Base-by-base conservation (phyloP, 108 stramenopile species). In the Fistulifera pelliculosa region DNA sequence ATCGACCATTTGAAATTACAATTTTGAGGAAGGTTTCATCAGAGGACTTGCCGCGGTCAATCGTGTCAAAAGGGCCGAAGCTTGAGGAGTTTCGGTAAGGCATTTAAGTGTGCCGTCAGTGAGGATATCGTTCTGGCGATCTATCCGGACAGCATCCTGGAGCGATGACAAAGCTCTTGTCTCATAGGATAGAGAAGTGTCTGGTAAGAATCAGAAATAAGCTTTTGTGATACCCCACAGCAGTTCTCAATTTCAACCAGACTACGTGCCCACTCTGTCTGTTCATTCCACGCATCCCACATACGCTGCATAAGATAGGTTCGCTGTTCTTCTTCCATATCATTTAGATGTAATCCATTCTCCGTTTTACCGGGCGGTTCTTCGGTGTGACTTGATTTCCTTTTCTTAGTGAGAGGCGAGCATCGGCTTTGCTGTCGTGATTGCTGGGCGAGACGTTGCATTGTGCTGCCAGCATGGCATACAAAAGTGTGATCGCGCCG, bases 251-350 rank as follows among this genome's bases (percentile, higher is more conserved):
- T 59, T 51, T 64, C 70, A 1, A 28, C 8, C 2, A 68, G 14
- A 8, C 59, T 53, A 15, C 76, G 58, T 5, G 50, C 19, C 80
- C 80, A 81, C 12, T 66, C 39, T 60, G 64, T 75, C 56, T 81
- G 76, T 40, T 75, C 65, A 1, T 45, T 47, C 80, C 80, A 81
- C 4, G 75, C 72, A 51, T 77, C 73, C 75, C 75, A 81, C 56
- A 72, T 61, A 48, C 68, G 73, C 27, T 50, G 52, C 58, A 67
- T 56, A 43, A 77, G 64, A 41, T 77, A 75, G 22, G 56, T 54
- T 53, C 51, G 65, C 27, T 65, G 62, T 40, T 70, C 71, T 15
- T 58, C 38, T 14, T 38, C 58, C n/a, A 40, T 8, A 12, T 58
- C 19, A 12, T 23, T 16, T 0, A 28, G 49, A 47, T 53, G 50